Evolutionary conservation across 768 basidiomycete species (phyloP), one percentile per base, ranked within the genome.

Genomic region (Tricholoma furcatifolium): DNA sequence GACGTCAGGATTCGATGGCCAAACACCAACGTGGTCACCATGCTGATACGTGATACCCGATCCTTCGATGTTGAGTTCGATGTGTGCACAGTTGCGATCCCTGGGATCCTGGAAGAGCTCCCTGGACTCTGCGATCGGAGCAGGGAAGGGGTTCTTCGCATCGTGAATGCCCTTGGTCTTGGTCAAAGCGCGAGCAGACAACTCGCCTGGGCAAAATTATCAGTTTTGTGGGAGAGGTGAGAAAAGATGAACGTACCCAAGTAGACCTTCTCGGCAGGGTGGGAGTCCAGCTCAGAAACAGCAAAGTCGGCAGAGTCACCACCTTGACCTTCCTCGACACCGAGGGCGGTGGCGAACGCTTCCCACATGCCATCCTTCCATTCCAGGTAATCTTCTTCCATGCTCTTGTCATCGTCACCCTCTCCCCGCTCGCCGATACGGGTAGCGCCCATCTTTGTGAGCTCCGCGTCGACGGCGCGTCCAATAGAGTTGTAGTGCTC

Each of bases 311-410:
- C 84, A 23, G 88, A 83, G 66, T 99, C 96, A 46, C 92, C 94
- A 47, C 93, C 93, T 60, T 94, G 94, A 34, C 97, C 96, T 68
- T 98, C 97, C 69, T 98, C 95, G 46, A 97, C 93, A 47, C 81
- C 80, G 80, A 98, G 81, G 18, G 81, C 81, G 50, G 77, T 68
- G n/a, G 93, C 79, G 55, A 98, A 91, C 4, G 85, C 84, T 15
- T 88, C 86, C 91, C 94, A 98, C 94, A 98, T 95, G 60, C 79
- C 81, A 65, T 99, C 96, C 70, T 98, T 99, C 96, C 96, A 99
- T 62, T 92, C 94, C 11, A 99, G 82, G 68, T 98, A 99, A 70
- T 99, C 96, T 74, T 99, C 96, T 69, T 99, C 96, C 95, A 99
- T 98, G 66, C 90, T 93, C 78, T 97, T 97, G 72, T 99, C 97